phyloP scores from a whole-genome alignment of 2,329 filamentous ascomycete genomes.

The Thielaviopsis musarum region DNA sequence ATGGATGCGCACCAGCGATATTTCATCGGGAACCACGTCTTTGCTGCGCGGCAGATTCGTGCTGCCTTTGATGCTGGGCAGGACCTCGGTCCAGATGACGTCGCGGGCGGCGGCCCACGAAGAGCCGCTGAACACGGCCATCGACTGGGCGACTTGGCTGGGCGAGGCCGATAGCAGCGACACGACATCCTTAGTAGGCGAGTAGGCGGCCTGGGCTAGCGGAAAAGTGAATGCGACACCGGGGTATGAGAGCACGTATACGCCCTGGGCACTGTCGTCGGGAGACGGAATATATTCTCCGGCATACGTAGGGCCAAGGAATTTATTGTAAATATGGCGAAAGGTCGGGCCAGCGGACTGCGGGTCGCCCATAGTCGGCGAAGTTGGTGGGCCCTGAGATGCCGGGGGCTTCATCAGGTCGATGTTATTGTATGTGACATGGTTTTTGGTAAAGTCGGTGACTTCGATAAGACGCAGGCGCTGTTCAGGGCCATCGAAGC shows the following conservation, averaged over 20 bases:
- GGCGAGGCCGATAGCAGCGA: constrained; percentile 65
- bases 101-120: constrained; percentile 78
- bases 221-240: constrained; percentile 89
- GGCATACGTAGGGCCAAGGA: constrained; percentile 87
- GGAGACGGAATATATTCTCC: constrained; percentile 62
- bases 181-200: constrained; percentile 63
- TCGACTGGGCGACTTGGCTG: constrained; percentile 60
- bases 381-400: constrained; percentile 18
- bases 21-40: constrained; percentile 73
- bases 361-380: constrained; percentile 20
- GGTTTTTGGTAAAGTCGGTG: constrained; percentile 71
- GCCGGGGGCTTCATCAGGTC: constrained; percentile 52
- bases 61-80: constrained; percentile 58
- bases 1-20: constrained; percentile 63
- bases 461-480: constrained; percentile 82
- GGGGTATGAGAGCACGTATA: constrained; percentile 85
- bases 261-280: constrained; percentile 37
- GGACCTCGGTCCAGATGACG: constrained; percentile 56
- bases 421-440: constrained; percentile 62
- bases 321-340: constrained; percentile 74
- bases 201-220: constrained; percentile 57
- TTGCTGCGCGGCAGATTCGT: constrained; percentile 52
- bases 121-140: constrained; percentile 79
- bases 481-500: constrained; percentile 89
- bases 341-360: constrained; percentile 51